Percentiles rank a stretch among this genome's conserved stretches.
Conservation (phyloP, 768 basidiomycete species). For the Floccularia luteovirens region DNA sequence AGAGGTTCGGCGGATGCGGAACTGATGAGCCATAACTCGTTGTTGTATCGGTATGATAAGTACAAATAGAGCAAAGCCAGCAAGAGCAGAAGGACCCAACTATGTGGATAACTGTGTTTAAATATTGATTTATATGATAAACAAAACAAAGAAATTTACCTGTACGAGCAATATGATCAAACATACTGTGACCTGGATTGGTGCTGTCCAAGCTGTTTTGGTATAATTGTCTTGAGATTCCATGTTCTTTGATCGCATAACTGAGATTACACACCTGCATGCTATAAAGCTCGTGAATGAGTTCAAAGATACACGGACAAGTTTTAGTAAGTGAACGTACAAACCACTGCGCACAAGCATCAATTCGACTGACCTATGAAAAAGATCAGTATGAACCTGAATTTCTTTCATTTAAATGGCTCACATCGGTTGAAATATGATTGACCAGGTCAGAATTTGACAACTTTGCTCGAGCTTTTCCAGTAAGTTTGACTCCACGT, state of each 20-base stretch:
- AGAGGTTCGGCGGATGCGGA: conserved; percentile 40
- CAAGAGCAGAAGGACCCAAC: conserved; percentile 65
- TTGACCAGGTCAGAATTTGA: conserved; percentile 56
- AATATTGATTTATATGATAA: background rate
- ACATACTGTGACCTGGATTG: conserved; percentile 55
- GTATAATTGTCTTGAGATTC: background rate
- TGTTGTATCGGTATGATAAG: conserved; percentile 58
- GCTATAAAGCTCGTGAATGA: conserved; percentile 16
- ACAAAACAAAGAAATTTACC: conserved; percentile 19
- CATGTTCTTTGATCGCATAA: background rate
- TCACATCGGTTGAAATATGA: conserved; percentile 60
- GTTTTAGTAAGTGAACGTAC: conserved; percentile 21
- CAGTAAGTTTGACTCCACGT: conserved; percentile 56
- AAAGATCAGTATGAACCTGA: conserved; percentile 2
- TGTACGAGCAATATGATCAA: conserved; percentile 52
- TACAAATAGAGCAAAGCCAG: conserved; percentile 62
- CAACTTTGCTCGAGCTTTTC: conserved; percentile 54
- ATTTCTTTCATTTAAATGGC: conserved; percentile 9
- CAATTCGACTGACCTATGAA: conserved; percentile 43
- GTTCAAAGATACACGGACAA: background rate
- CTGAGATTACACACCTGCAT: conserved; percentile 24
- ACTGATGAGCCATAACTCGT: conserved; percentile 52
- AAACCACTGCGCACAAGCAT: conserved; percentile 67
- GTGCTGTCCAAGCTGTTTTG: conserved; percentile 53
- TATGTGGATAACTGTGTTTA: conserved; percentile 13